Base-by-base conservation (phyloP, 2,329 filamentous ascomycete genomes). In the Diaporthe sp. region DNA sequence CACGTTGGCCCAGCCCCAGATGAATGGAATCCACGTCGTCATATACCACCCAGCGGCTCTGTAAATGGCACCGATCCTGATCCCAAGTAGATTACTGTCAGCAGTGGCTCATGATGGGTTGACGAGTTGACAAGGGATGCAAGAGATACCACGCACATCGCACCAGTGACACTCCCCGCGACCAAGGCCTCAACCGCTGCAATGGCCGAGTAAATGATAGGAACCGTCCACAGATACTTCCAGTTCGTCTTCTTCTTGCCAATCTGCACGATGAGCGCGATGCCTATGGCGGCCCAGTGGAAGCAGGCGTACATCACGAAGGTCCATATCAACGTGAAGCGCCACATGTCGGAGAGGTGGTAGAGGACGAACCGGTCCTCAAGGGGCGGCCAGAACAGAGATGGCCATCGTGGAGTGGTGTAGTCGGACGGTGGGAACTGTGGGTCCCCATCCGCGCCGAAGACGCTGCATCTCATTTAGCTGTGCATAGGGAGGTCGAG, bases 21-120 rank as follows among this genome's bases (percentile, higher is more conserved):
- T 89, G 80, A 97, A 93, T 0, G 96, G 96, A 69, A 97, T 94
- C 95, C 95, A 98, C 0, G 96, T 98, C 60, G 95, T 96, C 95
- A 98, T 97, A 79, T 92, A 89, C 82, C 96, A 97, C 83, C 93
- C 95, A 57, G 95, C 96, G 3, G 93, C 90, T 78, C 92, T 90
- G 81, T 97, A 98, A 47, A 96, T 90, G 12, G 93, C 94, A 17
- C 94, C 95, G 28, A 97, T 86, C 66, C 94, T 96, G 77, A 22
- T n/a, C 68, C 76, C 45, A 17, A 67, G 8, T 54, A 77, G 40
- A 77, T 60, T 38, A 57, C 45, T 12, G 70, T 75, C 64, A 75
- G 71, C 28, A 25, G 30, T 0, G 38, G 6, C 17, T 22, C 38
- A 38, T 35, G n/a, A 17, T n/a, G n/a, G n/a, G n/a, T n/a, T n/a